These are phyloP conservation scores for Juncus effusus DNA, from an alignment of 176 grass and related monocot species.

Conservation along the genomic window DNA sequence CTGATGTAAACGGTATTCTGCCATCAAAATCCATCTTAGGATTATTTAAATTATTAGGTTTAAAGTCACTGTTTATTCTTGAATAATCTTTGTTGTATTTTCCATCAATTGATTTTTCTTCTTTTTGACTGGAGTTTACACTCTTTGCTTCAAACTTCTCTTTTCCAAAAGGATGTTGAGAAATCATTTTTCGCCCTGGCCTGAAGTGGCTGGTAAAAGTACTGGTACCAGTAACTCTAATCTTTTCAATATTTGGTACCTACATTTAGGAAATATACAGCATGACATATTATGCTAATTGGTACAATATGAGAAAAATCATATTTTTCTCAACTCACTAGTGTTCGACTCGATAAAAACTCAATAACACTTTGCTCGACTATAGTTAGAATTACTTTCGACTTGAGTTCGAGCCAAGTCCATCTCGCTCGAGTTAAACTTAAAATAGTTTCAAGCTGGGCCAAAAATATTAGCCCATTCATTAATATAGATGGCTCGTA, in stretches of 20 bases:
- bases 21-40: conserved; percentile 42
- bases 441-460: no score
- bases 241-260: conserved; percentile 13
- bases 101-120: conserved; percentile 48
- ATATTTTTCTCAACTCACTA: neutral
- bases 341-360: neutral
- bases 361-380: no score
- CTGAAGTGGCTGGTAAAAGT: neutral
- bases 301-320: neutral
- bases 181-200: conserved; percentile 18
- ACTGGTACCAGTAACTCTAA: neutral
- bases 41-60: conserved; percentile 30
- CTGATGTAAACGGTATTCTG: conserved; percentile 52
- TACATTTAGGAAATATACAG: neutral
- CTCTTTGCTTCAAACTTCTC: conserved; percentile 6
- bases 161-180: conserved; percentile 25
- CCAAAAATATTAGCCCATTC: no score
- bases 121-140: conserved; percentile 13
- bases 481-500: no score
- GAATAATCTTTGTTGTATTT: conserved; percentile 44
- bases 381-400: no score
- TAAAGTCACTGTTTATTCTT: conserved; percentile 43
- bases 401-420: no score
- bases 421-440: no score
- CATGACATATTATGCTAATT: neutral